Base-by-base conservation (phyloP, 2,329 filamentous ascomycete species). In the Emmonsiellopsis sp. region DNA sequence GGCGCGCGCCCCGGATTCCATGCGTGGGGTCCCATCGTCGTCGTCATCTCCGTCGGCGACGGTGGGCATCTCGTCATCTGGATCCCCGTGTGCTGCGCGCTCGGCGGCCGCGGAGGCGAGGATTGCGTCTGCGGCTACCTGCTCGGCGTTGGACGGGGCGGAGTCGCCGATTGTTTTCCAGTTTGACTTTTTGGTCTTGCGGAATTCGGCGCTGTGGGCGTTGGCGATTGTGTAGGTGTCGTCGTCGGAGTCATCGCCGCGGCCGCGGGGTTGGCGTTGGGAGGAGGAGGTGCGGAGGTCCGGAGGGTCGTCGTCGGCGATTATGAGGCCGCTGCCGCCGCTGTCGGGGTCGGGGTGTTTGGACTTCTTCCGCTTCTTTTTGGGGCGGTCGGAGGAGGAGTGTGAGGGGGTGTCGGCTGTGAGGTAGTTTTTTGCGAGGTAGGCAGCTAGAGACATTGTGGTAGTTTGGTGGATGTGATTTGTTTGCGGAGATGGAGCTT, bases 341-440 rank as follows among this genome's bases (percentile, higher is more conserved):
- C 75, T 68, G 45, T 68, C 72, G 15, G 76, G 71, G 50, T 81
- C 79, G 31, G 80, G 77, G 31, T 80, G 79, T 55, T 76, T 73
- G 49, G 73, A 75, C 58, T 73, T 74, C 75, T 79, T 81, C 63
- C 78, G 74, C 67, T 70, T 83, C 73, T 71, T 84, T 73, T 73
- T 83, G 65, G 70, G 72, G 65, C 70, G 73, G 74, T 71, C 65
- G 5, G 70, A 60, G 30, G 56, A 26, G 20, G 20, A 26, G 20
- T 26, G 34, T 2, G 58, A 55, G 2, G 62, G 55, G 1, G 66
- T 70, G 60, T 86, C 82, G 41, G 84, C 83, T 1, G 79, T 87
- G 49, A 98, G 84, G 69, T 98, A 98, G 70, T 90, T 93, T 58
- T 89, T 86, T 38, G 92, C 91, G 37, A 98, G 82, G 66, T 97